Evolutionary conservation across 2,329 filamentous ascomycete species (phyloP).

Genomic region (Nothophoma quercina): DNA sequence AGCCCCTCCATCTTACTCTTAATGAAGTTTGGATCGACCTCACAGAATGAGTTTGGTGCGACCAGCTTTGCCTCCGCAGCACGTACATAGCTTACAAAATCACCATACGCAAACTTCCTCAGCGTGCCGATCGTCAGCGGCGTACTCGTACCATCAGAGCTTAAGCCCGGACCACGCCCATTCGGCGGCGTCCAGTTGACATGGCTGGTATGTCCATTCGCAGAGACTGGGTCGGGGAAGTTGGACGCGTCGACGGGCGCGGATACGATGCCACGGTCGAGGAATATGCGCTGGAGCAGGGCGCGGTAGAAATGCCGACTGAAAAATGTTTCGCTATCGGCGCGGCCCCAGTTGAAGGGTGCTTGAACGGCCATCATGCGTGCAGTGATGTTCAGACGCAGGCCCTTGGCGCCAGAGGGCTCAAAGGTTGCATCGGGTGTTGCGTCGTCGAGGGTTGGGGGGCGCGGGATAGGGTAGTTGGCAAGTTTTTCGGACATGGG

Average conservation of each 20-base stretch:
- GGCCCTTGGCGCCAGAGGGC: slow-evolving; percentile 55
- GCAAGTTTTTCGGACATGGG: slow-evolving; percentile 82
- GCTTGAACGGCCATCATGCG: slow-evolving; percentile 99
- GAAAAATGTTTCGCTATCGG: slow-evolving; percentile 88
- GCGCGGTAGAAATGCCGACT: slow-evolving; percentile 92
- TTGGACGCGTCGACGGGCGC: slow-evolving; percentile 54
- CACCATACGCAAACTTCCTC: slow-evolving; percentile 78
- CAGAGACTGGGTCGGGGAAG: slow-evolving; percentile 50
- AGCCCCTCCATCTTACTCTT: slow-evolving; percentile 70
- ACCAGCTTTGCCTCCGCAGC: slow-evolving; percentile 79
- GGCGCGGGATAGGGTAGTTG: slow-evolving; percentile 50
- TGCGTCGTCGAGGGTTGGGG: neutral
- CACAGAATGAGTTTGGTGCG: slow-evolving; percentile 43
- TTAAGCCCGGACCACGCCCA: slow-evolving; percentile 59
- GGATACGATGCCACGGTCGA: slow-evolving; percentile 80
- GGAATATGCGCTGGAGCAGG: slow-evolving; percentile 87
- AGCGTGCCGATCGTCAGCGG: slow-evolving; percentile 89
- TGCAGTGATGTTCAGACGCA: slow-evolving; percentile 92
- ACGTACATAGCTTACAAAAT: slow-evolving; percentile 78
- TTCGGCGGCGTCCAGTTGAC: slow-evolving; percentile 46
- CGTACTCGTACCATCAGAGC: slow-evolving; percentile 65
- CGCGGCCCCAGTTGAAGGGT: slow-evolving; percentile 85
- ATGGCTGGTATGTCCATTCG: slow-evolving; percentile 43
- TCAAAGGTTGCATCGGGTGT: neutral
- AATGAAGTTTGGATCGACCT: slow-evolving; percentile 59